phyloP scores from a whole-genome alignment of 2,329 filamentous ascomycete species.

The Pseudovirgaria hyperparasitica region DNA sequence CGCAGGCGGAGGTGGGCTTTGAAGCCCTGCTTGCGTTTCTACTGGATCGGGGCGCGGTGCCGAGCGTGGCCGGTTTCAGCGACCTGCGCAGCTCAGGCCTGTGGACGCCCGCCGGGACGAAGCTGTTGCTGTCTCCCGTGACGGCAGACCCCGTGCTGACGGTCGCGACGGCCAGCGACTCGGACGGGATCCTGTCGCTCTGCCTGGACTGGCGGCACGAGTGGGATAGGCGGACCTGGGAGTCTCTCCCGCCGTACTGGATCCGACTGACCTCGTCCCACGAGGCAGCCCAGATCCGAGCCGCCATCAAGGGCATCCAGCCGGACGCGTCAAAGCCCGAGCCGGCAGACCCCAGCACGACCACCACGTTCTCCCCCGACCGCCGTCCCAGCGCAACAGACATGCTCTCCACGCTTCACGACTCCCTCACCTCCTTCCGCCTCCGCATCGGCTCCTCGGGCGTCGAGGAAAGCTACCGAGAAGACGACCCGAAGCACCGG shows the following conservation, averaged over 20 bases:
- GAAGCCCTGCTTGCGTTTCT: constrained; percentile 50
- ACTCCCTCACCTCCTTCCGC: constrained; percentile 4
- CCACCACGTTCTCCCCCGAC: too few species aligned
- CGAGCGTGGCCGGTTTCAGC: constrained; percentile 43
- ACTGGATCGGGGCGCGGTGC: constrained; percentile 49
- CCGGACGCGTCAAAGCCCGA: constrained; percentile 3
- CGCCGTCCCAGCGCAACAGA: constrained; percentile 8
- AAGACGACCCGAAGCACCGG: constrained; percentile 7
- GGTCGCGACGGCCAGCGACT: constrained; percentile 15
- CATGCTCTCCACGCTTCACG: constrained; percentile 1
- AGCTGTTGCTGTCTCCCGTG: constrained; percentile 10
- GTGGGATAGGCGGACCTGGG: constrained; percentile 11
- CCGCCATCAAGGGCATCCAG: constrained; percentile 7
- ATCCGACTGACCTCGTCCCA: constrained; percentile 7
- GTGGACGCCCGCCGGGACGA: constrained; percentile 18
- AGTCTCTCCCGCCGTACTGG: constrained; percentile 17
- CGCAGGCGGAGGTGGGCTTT: constrained; percentile 40
- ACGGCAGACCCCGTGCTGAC: constrained; percentile 12
- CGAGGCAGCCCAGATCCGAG: constrained; percentile 7
- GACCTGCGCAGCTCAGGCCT: constrained; percentile 12
- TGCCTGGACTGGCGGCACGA: constrained; percentile 10
- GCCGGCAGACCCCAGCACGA: constrained; percentile 1
- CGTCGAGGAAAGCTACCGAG: constrained; percentile 12
- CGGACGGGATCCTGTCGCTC: constrained; percentile 15
- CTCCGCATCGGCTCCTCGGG: constrained; percentile 11